Evolutionary conservation across 352 stramenopile genomes (phyloP).

Genomic region (Globisporangium carolinianum): DNA sequence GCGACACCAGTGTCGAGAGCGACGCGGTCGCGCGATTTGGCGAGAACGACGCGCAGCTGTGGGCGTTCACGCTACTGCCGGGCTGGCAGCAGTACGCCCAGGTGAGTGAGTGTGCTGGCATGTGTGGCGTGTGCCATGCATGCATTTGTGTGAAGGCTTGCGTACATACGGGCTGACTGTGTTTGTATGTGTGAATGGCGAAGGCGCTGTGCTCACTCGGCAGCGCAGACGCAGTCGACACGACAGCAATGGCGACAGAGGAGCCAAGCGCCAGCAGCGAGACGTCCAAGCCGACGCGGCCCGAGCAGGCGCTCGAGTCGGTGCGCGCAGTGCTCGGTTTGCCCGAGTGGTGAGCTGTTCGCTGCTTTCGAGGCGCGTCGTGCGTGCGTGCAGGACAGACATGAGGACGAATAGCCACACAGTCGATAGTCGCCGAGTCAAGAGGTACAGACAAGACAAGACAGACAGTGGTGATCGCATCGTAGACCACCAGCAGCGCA

Average conservation of each 20-base stretch:
- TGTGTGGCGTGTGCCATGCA: neutral
- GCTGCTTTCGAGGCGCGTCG: no score
- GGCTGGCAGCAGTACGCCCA: constrained; percentile 24
- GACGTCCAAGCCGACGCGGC: neutral
- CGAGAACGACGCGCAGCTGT: constrained; percentile 12
- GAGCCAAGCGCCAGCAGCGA: neutral
- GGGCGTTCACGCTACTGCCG: constrained; percentile 17
- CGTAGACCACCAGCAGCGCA: no score
- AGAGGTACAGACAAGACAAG: no score
- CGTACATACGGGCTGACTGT: no score
- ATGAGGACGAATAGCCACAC: neutral
- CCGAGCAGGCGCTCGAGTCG: constrained; percentile 14
- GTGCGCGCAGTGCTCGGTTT: constrained; percentile 21
- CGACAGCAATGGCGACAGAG: neutral
- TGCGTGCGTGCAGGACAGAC: neutral
- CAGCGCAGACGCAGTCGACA: neutral
- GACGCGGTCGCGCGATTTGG: constrained; percentile 8
- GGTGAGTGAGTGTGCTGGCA: constrained; percentile 8
- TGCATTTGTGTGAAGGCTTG: neutral
- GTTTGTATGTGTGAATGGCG: neutral
- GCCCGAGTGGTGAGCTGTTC: constrained; percentile 10
- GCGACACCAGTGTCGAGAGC: constrained; percentile 3
- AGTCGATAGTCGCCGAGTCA: no score
- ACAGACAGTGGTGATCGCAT: no score
- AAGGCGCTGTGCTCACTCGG: no score